A percentile compares a stretch with the other conserved stretches of the same genome.
Conservation (phyloP, 2,329 filamentous ascomycete species). For the Tolypocladium paradoxum region DNA sequence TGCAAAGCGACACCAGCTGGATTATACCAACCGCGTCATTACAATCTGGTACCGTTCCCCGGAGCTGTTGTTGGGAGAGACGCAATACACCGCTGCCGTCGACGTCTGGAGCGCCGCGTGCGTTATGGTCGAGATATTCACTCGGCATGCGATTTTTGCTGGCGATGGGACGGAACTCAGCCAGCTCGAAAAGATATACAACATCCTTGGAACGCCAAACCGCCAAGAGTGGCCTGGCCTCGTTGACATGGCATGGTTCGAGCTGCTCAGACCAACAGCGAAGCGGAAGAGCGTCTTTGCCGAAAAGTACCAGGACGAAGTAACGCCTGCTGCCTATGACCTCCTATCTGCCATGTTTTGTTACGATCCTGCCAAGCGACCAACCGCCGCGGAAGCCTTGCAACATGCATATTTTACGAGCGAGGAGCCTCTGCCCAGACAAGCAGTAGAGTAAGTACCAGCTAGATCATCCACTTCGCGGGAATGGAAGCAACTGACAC, state of each 20-base stretch:
- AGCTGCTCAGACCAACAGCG: conserved; percentile 71
- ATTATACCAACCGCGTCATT: conserved; percentile 97
- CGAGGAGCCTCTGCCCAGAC: conserved; percentile 67
- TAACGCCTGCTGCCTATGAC: conserved; percentile 74
- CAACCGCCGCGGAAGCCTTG: conserved; percentile 73
- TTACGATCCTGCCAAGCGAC: conserved; percentile 77
- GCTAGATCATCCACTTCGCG: background rate
- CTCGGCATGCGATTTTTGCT: conserved; percentile 83
- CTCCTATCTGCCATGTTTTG: conserved; percentile 75
- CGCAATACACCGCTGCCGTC: conserved; percentile 78
- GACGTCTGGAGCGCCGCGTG: conserved; percentile 97
- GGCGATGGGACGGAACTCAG: conserved; percentile 93
- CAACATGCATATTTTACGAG: conserved; percentile 78
- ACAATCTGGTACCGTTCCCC: conserved; percentile 97
- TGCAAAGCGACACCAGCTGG: conserved; percentile 78
- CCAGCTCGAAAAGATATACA: conserved; percentile 95
- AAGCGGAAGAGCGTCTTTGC: conserved; percentile 66
- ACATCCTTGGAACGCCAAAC: conserved; percentile 79
- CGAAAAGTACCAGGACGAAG: conserved; percentile 66
- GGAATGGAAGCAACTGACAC: conserved; percentile 12
- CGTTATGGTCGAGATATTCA: conserved; percentile 94
- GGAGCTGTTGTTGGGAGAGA: conserved; percentile 83
- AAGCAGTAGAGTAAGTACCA: conserved; percentile 65
- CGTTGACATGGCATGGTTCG: conserved; percentile 94
- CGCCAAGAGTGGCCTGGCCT: conserved; percentile 78